Evolutionary conservation across 352 stramenopile species (phyloP).

Genomic region (Thraustochytrium striatum): DNA sequence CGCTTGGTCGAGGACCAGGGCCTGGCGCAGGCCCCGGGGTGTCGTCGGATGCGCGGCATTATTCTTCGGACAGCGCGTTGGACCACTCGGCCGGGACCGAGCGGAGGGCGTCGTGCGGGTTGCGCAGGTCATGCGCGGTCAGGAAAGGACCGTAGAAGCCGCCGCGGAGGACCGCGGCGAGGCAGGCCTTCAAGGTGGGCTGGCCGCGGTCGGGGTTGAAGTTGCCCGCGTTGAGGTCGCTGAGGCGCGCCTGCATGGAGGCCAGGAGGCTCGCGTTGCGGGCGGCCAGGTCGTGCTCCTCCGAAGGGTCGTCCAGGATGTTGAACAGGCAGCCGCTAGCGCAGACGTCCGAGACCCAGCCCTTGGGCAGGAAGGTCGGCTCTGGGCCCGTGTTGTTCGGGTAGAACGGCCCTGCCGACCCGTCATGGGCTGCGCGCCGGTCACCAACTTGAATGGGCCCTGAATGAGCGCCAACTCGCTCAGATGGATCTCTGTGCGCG

Average conservation of each 20-base stretch:
- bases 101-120: neutral
- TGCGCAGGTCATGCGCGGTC: neutral
- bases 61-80: no score
- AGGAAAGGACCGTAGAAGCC: conserved; percentile 7
- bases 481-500: conserved; percentile 45
- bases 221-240: neutral
- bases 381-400: conserved; percentile 44
- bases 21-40: no score
- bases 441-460: conserved; percentile 32
- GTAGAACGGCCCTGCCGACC: conserved; percentile 44
- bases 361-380: neutral
- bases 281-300: conserved; percentile 51
- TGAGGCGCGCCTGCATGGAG: conserved; percentile 40
- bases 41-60: no score
- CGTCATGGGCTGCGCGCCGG: neutral
- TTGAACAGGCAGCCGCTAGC: conserved; percentile 55
- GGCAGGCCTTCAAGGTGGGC: neutral
- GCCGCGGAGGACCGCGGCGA: neutral
- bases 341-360: neutral
- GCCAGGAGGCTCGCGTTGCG: conserved; percentile 35
- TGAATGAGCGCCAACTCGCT: conserved; percentile 34
- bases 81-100: no score
- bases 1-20: no score
- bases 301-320: conserved; percentile 51
- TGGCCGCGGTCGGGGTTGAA: conserved; percentile 8